phyloP scores from a whole-genome alignment of 805 yeast genomes.

The Wickerhamomyces pijperi region DNA sequence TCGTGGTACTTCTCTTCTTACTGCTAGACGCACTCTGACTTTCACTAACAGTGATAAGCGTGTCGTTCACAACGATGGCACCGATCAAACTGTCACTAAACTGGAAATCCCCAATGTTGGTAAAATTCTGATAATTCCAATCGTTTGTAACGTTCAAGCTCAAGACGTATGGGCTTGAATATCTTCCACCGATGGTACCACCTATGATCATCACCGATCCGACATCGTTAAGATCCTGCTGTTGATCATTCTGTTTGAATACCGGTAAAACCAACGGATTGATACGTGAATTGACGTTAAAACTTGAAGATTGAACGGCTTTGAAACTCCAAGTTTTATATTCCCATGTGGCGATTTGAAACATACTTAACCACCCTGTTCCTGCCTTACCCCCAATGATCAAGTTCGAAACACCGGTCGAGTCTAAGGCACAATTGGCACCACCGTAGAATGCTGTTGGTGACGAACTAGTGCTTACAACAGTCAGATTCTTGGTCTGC shows the following conservation, averaged over 20 bases:
- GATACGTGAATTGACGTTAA: constrained; percentile 39
- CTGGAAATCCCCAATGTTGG: constrained; percentile 15
- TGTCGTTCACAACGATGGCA: constrained; percentile 40
- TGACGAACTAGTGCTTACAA: constrained; percentile 35
- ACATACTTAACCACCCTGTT: constrained; percentile 61
- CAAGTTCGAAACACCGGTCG: constrained; percentile 34
- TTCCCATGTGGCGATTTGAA: constrained; percentile 66
- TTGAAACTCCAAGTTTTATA: constrained; percentile 58
- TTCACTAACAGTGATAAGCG: constrained; percentile 31
- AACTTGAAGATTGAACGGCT: constrained; percentile 20
- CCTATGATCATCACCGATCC: constrained; percentile 43
- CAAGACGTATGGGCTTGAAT: constrained; percentile 21
- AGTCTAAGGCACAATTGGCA: constrained; percentile 24
- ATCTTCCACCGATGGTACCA: constrained; percentile 40
- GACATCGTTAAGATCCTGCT: constrained; percentile 13
- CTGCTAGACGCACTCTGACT: constrained; percentile 4
- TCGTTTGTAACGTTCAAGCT: constrained; percentile 12
- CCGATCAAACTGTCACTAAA: constrained; percentile 21
- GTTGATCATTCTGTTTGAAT: constrained; percentile 18
- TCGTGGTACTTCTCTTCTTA: constrained; percentile 12
- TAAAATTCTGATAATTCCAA: constrained; percentile 18
- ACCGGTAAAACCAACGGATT: constrained; percentile 45
- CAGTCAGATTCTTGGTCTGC: constrained; percentile 20
- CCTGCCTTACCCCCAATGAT: constrained; percentile 57
- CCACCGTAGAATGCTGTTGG: constrained; percentile 51